Conservation (phyloP, 208 protist genomes). For the Trypanosoma brucei region DNA sequence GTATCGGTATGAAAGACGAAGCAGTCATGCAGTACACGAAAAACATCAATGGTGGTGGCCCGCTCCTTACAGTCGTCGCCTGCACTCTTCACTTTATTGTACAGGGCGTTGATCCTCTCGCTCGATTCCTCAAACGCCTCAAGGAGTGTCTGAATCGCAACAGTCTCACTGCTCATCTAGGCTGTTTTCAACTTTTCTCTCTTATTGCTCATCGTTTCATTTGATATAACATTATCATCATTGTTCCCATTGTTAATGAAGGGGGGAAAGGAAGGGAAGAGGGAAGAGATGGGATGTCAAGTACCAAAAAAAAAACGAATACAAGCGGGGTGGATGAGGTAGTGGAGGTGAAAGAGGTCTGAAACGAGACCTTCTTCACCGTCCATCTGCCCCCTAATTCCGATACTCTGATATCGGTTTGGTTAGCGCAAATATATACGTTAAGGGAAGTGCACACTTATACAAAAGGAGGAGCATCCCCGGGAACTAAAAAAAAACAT, state of each 20-base stretch:
- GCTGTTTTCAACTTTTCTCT: no score
- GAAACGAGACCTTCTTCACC: no score
- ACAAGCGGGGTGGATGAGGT: not conserved
- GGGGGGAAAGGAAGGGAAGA: conserved; percentile 6
- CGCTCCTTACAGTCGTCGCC: not conserved
- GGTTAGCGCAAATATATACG: no score
- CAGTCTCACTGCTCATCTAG: not conserved
- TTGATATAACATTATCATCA: not conserved
- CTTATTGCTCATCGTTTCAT: no score
- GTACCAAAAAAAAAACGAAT: conserved; percentile 4
- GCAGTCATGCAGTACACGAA: conserved; percentile 16
- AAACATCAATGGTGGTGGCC: conserved; percentile 11
- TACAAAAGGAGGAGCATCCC: no score
- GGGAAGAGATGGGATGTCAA: not conserved
- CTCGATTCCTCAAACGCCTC: conserved; percentile 16
- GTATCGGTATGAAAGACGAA: conserved; percentile 12
- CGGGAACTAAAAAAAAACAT: conserved; percentile 11
- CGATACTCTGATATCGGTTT: no score
- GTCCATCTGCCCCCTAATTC: no score
- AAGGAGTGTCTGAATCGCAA: conserved; percentile 14
- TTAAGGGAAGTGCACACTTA: no score
- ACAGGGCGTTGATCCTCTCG: not conserved
- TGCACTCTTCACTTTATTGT: not conserved
- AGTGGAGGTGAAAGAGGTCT: no score
- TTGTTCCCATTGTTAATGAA: not conserved